Evolutionary conservation across 441 rosid species (phyloP).

Genomic region (Gossypium davidsonii): DNA sequence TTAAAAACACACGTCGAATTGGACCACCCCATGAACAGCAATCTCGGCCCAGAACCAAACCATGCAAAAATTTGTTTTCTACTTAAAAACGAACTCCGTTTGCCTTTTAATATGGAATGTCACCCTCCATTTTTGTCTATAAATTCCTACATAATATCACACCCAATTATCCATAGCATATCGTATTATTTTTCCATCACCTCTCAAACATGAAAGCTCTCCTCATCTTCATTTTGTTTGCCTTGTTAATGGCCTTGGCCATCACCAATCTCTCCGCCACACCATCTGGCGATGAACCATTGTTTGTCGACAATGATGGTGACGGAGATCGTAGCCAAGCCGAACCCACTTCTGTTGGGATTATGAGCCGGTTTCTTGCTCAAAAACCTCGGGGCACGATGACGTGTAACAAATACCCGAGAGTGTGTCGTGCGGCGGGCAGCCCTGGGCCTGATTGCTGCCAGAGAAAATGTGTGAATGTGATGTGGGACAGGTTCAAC

Average conservation of each 20-base stretch:
- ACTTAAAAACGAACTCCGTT: constrained; percentile 6
- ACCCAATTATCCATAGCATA: constrained; percentile 1
- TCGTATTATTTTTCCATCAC: neutral
- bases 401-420: constrained; percentile 49
- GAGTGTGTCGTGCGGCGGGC: constrained; percentile 46
- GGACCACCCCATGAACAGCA: constrained; percentile 42
- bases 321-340: neutral
- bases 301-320: neutral
- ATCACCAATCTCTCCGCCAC: constrained; percentile 15
- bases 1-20: constrained; percentile 19
- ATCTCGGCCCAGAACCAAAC: constrained; percentile 10
- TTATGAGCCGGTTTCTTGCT: constrained; percentile 16
- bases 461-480: constrained; percentile 44
- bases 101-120: neutral
- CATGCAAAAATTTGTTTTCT: constrained; percentile 15
- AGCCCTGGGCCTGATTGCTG: constrained; percentile 59
- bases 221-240: constrained; percentile 21
- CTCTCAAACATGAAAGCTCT: constrained; percentile 29
- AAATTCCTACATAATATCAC: constrained; percentile 24
- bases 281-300: neutral
- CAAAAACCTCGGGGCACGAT: neutral
- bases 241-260: constrained; percentile 28
- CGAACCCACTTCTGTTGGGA: constrained; percentile 12
- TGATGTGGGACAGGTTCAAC: constrained; percentile 31
- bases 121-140: constrained; percentile 22